Conservation (phyloP, 306 rosid species). For the Sesbania bispinosa region DNA sequence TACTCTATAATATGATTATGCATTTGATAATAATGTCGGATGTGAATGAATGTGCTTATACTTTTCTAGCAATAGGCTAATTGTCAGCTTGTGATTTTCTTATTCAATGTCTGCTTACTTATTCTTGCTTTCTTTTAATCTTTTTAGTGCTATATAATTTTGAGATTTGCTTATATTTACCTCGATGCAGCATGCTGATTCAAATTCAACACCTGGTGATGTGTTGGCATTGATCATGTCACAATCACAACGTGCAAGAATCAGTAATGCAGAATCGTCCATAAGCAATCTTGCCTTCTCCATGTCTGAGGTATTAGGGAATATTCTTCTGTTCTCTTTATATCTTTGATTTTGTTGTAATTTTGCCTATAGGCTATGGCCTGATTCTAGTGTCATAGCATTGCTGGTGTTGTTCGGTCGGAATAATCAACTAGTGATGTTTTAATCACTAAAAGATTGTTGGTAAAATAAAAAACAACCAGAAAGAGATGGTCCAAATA, state of each 20-base stretch:
- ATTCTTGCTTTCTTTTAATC: neutral
- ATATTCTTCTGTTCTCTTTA: neutral
- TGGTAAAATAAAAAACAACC: neutral
- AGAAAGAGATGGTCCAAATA: neutral
- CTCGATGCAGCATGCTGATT: conserved; percentile 27
- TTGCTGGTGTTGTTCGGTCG: neutral
- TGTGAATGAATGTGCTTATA: neutral
- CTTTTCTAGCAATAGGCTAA: neutral
- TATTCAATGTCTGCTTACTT: neutral
- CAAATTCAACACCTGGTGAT: conserved; percentile 34
- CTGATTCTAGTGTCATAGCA: neutral
- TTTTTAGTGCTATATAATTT: neutral
- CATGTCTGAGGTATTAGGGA: conserved; percentile 39
- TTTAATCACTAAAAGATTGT: neutral
- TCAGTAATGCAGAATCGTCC: conserved; percentile 33
- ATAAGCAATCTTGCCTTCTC: conserved; percentile 32
- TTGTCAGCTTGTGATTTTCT: neutral
- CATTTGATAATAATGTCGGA: neutral
- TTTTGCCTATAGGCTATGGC: neutral
- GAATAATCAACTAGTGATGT: neutral
- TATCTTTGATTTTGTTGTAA: conserved; percentile 4
- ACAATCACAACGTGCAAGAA: conserved; percentile 38
- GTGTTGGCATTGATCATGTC: conserved; percentile 27
- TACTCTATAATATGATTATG: neutral
- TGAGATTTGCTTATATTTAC: conserved; percentile 15